Conservation (phyloP, 2,329 filamentous ascomycete genomes). For the Orbilia oligospora region DNA sequence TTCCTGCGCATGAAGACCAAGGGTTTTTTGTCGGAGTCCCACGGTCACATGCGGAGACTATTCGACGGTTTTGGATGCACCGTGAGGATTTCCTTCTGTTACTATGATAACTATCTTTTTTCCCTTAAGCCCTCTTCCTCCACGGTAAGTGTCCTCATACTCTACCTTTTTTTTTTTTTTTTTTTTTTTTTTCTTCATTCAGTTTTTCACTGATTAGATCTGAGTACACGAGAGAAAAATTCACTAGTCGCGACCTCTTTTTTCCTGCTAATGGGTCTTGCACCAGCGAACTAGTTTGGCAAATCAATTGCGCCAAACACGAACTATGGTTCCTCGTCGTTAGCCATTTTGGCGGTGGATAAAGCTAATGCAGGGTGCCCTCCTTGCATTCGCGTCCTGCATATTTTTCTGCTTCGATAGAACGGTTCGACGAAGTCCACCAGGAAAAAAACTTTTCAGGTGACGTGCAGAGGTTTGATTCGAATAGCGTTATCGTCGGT, state of each 20-base stretch:
- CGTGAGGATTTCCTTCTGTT: conserved; percentile 10
- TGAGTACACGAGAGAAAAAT: too few relatives aligned
- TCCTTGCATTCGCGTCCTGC: conserved; percentile 30
- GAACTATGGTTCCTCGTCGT: neutral
- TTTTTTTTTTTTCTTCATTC: neutral
- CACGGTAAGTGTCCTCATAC: too few relatives aligned
- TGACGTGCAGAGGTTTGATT: conserved; percentile 45
- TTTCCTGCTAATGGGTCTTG: too few relatives aligned
- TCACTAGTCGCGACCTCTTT: too few relatives aligned
- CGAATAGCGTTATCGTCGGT: conserved; percentile 19
- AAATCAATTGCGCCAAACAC: neutral
- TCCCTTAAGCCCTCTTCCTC: too few relatives aligned
- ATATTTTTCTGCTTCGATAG: conserved; percentile 19
- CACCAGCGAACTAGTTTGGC: too few relatives aligned
- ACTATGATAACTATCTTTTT: conserved; percentile 26
- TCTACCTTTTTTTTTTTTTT: conserved; percentile 37
- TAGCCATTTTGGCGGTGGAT: conserved; percentile 7
- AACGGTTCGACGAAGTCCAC: conserved; percentile 7
- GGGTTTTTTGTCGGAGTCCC: conserved; percentile 10
- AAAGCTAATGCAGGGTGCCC: conserved; percentile 23
- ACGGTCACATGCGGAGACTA: conserved; percentile 29
- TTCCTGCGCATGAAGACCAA: conserved; percentile 1
- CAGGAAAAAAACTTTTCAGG: neutral
- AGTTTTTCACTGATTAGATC: too few relatives aligned
- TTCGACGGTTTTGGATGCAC: conserved; percentile 18